Evolutionary conservation across 139 green algal genomes (phyloP), one percentile per base, ranked within the genome.

Genomic region (Tetraselmis chui): DNA sequence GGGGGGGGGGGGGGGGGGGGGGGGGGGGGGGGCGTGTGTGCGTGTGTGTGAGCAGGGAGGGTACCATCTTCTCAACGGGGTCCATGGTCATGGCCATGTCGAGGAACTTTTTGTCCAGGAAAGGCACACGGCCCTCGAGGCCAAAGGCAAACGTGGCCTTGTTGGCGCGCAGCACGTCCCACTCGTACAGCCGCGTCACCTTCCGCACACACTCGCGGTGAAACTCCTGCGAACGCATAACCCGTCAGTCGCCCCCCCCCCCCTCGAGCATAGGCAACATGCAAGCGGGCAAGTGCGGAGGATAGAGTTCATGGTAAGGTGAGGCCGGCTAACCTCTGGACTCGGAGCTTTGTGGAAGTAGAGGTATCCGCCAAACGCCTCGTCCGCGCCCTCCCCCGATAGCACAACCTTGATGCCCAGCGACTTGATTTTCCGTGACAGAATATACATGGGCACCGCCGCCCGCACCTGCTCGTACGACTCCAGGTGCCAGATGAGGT

Each of bases 301-400:
- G n/a, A 29, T 23, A 24, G 28, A 59, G 76, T 26, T 2, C 22
- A 1, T 45, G 28, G 76, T 22, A 26, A 26, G 76, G 76, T 79
- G 76, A 29, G 28, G 24, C 23, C 22, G 82, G 23, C 78, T 92
- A 83, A 90, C 90, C 24, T 32, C 81, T 75, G 89, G 87, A 86
- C 80, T 92, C 74, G 96, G 96, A 2, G 95, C 95, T 83, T 98
- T 98, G 92, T 97, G 95, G 89, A 98, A 98, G 90, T 97, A 98
- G 24, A 98, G 91, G 92, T 99, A 99, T 25, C 97, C 97, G 2
- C 96, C 97, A 82, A 98, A 96, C 23, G 96, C 87, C 86, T 99
- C 97, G 82, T 99, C 97, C 0, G 91, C 92, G 76, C 97, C 97
- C 91, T 99, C 97, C 2, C 97, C 97, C 0, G 86, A 94, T 28